Evolutionary conservation across 495 filamentous ascomycete species (phyloP).

Genomic region (Cetradonia linearis): DNA sequence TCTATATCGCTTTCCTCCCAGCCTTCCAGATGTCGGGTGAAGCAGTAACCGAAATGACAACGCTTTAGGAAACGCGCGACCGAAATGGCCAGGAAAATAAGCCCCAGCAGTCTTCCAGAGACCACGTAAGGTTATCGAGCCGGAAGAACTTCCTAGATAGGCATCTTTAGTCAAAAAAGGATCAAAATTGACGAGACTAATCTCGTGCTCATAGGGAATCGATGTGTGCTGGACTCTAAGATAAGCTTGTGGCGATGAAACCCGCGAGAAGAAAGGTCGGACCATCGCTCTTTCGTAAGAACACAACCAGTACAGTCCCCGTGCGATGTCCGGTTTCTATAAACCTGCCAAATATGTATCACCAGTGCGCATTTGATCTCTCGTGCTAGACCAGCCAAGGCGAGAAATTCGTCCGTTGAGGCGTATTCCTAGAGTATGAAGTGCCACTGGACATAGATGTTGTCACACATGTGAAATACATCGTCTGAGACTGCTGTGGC

Average conservation of each 20-base stretch:
- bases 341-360: neutral
- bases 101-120: neutral
- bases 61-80: no score
- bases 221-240: no score
- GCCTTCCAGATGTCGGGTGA: no score
- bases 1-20: no score
- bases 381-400: constrained; percentile 12
- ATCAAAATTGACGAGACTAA: neutral
- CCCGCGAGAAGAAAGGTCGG: neutral
- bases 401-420: constrained; percentile 3
- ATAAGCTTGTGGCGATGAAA: no score
- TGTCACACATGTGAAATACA: no score
- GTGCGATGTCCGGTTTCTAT: neutral
- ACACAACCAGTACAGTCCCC: neutral
- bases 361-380: neutral
- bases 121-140: neutral
- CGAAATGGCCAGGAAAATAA: no score
- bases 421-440: neutral
- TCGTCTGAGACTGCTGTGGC: no score
- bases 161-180: neutral
- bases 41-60: no score
- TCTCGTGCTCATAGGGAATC: neutral
- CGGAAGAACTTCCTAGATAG: neutral
- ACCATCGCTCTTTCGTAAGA: neutral
- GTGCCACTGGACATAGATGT: neutral